A percentile compares a stretch with the other conserved stretches of the same genome.
phyloP scores from a whole-genome alignment of 2,329 filamentous ascomycete genomes.

The Fusarium siculi region DNA sequence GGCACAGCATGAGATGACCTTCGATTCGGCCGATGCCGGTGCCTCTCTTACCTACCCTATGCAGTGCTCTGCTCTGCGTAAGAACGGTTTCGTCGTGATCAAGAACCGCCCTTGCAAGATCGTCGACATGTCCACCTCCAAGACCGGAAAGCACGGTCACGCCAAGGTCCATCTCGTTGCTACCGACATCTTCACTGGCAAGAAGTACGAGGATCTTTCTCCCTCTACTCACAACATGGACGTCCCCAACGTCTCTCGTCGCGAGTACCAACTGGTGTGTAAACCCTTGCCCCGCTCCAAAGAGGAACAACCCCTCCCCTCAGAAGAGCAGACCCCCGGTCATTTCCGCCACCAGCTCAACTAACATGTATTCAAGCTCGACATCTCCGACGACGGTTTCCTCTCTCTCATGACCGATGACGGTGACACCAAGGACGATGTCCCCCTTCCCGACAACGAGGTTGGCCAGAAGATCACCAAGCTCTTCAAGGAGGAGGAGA shows the following conservation, averaged over 20 bases:
- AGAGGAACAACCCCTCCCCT: constrained; percentile 31
- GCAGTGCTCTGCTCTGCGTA: constrained; percentile 99
- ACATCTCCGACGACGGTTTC: constrained; percentile 94
- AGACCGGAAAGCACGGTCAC: constrained; percentile 99
- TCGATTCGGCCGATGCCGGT: constrained; percentile 96
- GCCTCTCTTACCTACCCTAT: constrained; percentile 94
- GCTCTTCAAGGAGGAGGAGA: constrained; percentile 84
- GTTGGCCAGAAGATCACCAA: constrained; percentile 86
- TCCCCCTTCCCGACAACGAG: constrained; percentile 91
- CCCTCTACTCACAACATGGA: constrained; percentile 99
- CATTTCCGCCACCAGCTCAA: constrained; percentile 7
- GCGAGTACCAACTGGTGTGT: constrained; percentile 95
- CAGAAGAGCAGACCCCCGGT: constrained; percentile 17
- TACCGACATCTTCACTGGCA: constrained; percentile 98
- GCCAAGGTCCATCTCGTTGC: constrained; percentile 99
- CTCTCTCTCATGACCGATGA: constrained; percentile 92
- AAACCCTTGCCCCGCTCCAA: constrained; percentile 42
- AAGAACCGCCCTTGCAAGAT: constrained; percentile 99
- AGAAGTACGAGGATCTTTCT: constrained; percentile 99
- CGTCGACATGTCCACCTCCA: constrained; percentile 99
- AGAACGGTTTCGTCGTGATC: constrained; percentile 99
- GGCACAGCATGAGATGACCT: constrained; percentile 73
- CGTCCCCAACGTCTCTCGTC: constrained; percentile 90
- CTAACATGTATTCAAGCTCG: constrained; percentile 68
- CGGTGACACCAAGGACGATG: constrained; percentile 92